Evolutionary conservation across 2,329 filamentous ascomycete species (phyloP), one percentile per base, ranked within the genome.

Genomic region (Xylaria sp.): DNA sequence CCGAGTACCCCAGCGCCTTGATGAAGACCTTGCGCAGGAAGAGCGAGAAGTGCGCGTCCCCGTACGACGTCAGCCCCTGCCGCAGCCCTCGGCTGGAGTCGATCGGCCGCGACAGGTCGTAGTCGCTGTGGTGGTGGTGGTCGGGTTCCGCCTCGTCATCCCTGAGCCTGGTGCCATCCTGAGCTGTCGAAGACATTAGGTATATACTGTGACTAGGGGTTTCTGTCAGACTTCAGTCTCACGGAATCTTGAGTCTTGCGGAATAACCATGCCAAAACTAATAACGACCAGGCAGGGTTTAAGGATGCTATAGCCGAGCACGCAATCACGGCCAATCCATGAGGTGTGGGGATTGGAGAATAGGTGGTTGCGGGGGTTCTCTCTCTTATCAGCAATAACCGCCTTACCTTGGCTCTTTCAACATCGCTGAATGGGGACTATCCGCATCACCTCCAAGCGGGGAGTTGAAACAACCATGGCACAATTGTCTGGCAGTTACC

Each of bases 1-100:
- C 88, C 53, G 83, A 85, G 68, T 90, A 91, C 0, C 88, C 88
- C 1, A 90, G 76, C 0, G 88, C 87, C 69, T 91, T 91, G 74
- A 91, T 90, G 70, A 91, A 91, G 20, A 86, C 87, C 64, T 91
- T 91, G 29, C 88, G 81, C 0, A 91, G 77, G 65, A 91, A 91
- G 1, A 91, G 78, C 0, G 86, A 88, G 73, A 91, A 91, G 70
- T 90, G 88, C 6, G 86, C 77, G 61, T 91, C 88, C 41, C 88
- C 88, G 61, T 91, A 91, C 0, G 82, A 84, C 2, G 87, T 80
- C 1, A 90, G 78, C 1, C 84, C 84, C 61, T 85, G 84, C 7
- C 85, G 80, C 24, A 90, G 75, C 6, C 87, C 87, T 69, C 42
- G 70, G 59, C 26, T 72, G 70, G 39, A 72, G 20, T 71, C 63